phyloP scores from a whole-genome alignment of 2,329 filamentous ascomycete genomes.

The Ophiosphaerella korrae region DNA sequence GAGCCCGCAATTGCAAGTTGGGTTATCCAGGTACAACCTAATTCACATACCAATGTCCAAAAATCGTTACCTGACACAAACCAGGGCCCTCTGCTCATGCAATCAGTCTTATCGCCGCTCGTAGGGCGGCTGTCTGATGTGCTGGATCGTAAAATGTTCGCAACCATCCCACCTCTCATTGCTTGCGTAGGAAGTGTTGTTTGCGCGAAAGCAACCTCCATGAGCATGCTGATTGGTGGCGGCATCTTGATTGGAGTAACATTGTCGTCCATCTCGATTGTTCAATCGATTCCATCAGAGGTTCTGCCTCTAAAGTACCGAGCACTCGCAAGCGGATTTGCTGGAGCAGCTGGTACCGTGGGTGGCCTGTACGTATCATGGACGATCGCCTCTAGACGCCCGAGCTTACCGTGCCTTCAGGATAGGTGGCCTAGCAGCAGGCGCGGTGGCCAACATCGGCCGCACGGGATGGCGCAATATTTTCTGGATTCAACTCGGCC shows the following conservation, averaged over 20 bases:
- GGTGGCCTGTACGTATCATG: conserved; percentile 56
- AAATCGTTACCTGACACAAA: not conserved
- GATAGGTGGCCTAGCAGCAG: conserved; percentile 57
- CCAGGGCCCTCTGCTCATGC: conserved; percentile 62
- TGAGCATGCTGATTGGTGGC: conserved; percentile 63
- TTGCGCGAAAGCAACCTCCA: conserved; percentile 60
- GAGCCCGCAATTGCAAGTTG: conserved; percentile 58
- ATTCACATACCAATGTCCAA: not conserved
- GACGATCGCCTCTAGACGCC: no score
- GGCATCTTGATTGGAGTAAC: conserved; percentile 63
- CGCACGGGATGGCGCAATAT: conserved; percentile 60
- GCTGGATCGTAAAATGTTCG: conserved; percentile 60
- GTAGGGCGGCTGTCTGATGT: conserved; percentile 63
- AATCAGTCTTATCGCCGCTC: conserved; percentile 61
- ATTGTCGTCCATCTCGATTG: conserved; percentile 60
- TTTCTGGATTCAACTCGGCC: conserved; percentile 64
- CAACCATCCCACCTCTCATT: conserved; percentile 58
- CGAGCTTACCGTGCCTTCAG: conserved; percentile 32
- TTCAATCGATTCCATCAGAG: conserved; percentile 62
- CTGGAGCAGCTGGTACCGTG: conserved; percentile 57
- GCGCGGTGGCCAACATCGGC: conserved; percentile 57
- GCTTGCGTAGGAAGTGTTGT: conserved; percentile 61
- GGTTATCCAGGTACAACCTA: conserved; percentile 56
- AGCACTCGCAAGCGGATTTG: conserved; percentile 61
- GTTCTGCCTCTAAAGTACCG: conserved; percentile 63